Percentiles rank a stretch among this genome's conserved stretches.
These are phyloP conservation scores for Capsaspora owczarzaki DNA, from an alignment of 78 protist species.

Conservation along the genomic window DNA sequence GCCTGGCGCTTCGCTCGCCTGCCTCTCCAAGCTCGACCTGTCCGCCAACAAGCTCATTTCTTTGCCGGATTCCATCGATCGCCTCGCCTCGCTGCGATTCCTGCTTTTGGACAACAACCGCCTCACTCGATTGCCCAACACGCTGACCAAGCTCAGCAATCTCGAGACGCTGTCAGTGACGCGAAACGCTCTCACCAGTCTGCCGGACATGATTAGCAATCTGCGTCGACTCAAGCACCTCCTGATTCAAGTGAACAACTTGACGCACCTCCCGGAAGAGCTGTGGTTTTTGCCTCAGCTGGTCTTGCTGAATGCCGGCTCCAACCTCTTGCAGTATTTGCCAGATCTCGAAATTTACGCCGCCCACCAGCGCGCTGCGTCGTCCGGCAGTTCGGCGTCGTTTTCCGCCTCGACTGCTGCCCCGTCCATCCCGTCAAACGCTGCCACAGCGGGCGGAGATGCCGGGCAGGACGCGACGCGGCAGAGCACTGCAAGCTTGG, in stretches of 20 bases:
- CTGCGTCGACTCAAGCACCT: background rate
- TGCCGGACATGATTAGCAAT: background rate
- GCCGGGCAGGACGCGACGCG: no score
- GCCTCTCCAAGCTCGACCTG: background rate
- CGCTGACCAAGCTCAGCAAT: background rate
- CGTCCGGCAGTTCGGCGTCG: no score
- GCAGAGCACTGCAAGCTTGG: no score
- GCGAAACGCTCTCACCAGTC: background rate
- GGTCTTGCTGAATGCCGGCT: background rate
- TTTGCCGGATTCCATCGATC: background rate
- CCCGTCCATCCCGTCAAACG: no score
- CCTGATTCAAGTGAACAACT: background rate
- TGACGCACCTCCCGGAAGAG: background rate
- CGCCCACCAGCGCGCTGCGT: background rate
- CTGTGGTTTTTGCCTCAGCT: background rate
- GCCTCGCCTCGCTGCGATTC: background rate
- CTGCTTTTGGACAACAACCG: background rate
- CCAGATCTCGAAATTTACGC: background rate
- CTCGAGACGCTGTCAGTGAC: background rate
- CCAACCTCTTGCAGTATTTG: background rate
- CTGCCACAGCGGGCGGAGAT: no score
- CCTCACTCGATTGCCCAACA: background rate
- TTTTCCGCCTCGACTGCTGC: no score
- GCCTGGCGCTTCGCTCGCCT: background rate
- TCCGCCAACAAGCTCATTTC: background rate